phyloP scores from a whole-genome alignment of 768 basidiomycete species.

The Pleurotus salmoneostramineus region DNA sequence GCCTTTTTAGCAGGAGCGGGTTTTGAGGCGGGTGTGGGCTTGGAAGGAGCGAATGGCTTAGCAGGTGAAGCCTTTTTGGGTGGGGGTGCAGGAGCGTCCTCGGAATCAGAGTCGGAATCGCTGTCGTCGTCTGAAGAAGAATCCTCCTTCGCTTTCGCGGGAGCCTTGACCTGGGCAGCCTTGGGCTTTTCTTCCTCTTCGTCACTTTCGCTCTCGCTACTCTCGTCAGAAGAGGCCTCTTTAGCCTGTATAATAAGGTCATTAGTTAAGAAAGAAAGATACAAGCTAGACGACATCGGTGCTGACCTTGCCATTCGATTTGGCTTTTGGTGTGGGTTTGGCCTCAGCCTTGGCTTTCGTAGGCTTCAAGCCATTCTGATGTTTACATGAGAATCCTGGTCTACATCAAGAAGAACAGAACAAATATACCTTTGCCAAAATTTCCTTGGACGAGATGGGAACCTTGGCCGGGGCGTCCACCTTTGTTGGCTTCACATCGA shows the following conservation, averaged over 20 bases:
- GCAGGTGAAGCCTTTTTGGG: constrained; percentile 18
- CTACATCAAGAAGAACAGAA: neutral
- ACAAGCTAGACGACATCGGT: too few species aligned
- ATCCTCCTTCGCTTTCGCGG: constrained; percentile 26
- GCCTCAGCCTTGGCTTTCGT: constrained; percentile 18
- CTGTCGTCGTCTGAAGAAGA: constrained; percentile 28
- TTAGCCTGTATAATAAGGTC: constrained; percentile 20
- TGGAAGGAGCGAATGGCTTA: constrained; percentile 8
- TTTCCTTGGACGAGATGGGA: constrained; percentile 36
- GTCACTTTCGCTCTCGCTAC: constrained; percentile 40
- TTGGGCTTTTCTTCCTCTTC: constrained; percentile 55
- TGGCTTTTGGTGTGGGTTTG: constrained; percentile 13
- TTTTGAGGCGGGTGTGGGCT: constrained; percentile 9
- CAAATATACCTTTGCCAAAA: constrained; percentile 33
- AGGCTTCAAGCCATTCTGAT: constrained; percentile 14
- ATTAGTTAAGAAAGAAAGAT: constrained; percentile 11
- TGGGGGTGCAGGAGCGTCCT: constrained; percentile 15
- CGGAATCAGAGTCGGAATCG: constrained; percentile 19
- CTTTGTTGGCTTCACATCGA: constrained; percentile 26
- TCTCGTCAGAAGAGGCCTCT: constrained; percentile 38
- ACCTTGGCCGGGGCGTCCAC: constrained; percentile 18
- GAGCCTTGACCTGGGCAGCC: constrained; percentile 43
- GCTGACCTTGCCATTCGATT: constrained; percentile 10
- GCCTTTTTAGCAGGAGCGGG: constrained; percentile 10
- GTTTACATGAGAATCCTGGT: neutral